Conservation (phyloP, 306 rosid genomes). For the Glycine latifolia region DNA sequence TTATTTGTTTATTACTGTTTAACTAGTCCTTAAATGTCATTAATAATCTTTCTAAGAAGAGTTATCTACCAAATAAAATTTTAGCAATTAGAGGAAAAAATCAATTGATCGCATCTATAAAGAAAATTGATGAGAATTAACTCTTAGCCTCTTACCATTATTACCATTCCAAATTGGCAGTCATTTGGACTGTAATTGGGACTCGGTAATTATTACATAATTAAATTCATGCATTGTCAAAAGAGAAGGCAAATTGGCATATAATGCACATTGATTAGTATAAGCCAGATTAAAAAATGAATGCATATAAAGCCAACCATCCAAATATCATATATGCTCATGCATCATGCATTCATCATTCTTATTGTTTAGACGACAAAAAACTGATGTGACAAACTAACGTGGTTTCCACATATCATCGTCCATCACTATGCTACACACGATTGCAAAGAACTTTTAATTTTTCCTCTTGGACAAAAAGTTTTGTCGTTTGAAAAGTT, state of each 20-base stretch:
- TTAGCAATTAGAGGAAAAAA: too few relatives aligned
- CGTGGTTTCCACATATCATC: neutral
- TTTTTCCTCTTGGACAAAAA: too few relatives aligned
- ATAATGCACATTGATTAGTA: neutral
- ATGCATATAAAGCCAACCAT: neutral
- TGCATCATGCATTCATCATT: conserved; percentile 1
- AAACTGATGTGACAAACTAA: neutral
- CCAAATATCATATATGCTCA: neutral
- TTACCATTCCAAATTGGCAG: too few relatives aligned
- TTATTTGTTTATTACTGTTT: too few relatives aligned
- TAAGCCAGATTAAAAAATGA: neutral
- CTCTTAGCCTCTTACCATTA: too few relatives aligned
- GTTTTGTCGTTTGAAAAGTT: too few relatives aligned
- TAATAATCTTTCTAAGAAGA: too few relatives aligned
- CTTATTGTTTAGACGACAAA: neutral
- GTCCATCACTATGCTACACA: neutral
- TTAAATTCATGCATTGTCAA: neutral
- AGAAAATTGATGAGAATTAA: too few relatives aligned
- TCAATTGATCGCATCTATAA: too few relatives aligned
- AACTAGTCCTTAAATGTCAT: too few relatives aligned
- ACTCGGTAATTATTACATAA: neutral
- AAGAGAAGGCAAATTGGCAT: neutral
- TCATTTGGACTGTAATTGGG: neutral
- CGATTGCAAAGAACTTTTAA: neutral
- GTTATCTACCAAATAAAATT: too few relatives aligned